A percentile compares a stretch with the other conserved stretches of the same genome.
Conservation (phyloP, 129 eudicot genomes). For the Flaveria linearis region DNA sequence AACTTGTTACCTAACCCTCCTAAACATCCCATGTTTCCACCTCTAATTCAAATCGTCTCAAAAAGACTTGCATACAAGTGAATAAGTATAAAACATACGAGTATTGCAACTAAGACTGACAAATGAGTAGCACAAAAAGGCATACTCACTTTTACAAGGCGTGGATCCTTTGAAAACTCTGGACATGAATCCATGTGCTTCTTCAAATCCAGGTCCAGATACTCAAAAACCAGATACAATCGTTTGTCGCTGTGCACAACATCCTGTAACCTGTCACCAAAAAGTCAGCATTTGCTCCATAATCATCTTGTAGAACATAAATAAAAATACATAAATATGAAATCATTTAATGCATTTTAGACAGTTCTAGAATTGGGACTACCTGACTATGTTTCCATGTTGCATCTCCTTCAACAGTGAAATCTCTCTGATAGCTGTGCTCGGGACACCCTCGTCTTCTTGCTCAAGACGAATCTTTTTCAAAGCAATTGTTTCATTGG, state of each 20-base stretch:
- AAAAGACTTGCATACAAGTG: not conserved
- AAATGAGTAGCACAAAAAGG: constrained; percentile 17
- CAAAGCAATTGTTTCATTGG: constrained; percentile 90
- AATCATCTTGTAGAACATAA: constrained; percentile 11
- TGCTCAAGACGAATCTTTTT: constrained; percentile 93
- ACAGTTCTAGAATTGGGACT: not conserved
- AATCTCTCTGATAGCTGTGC: constrained; percentile 95
- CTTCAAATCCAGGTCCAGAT: constrained; percentile 90
- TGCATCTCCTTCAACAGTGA: constrained; percentile 97
- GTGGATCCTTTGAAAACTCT: constrained; percentile 85
- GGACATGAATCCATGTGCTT: constrained; percentile 96
- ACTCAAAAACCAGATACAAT: constrained; percentile 89
- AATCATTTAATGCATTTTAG: not conserved
- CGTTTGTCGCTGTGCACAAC: constrained; percentile 93
- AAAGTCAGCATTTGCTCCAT: constrained; percentile 15
- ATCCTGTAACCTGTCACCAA: constrained; percentile 77
- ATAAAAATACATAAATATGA: not conserved
- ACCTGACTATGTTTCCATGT: constrained; percentile 95
- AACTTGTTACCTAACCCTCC: not conserved
- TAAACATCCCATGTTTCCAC: not conserved
- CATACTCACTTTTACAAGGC: constrained; percentile 67
- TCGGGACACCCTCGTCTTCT: constrained; percentile 96
- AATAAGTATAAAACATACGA: not conserved
- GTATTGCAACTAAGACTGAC: not conserved
- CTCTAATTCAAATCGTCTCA: not conserved